phyloP scores from a whole-genome alignment of 208 protist species.

The Blechomonas ayalai region DNA sequence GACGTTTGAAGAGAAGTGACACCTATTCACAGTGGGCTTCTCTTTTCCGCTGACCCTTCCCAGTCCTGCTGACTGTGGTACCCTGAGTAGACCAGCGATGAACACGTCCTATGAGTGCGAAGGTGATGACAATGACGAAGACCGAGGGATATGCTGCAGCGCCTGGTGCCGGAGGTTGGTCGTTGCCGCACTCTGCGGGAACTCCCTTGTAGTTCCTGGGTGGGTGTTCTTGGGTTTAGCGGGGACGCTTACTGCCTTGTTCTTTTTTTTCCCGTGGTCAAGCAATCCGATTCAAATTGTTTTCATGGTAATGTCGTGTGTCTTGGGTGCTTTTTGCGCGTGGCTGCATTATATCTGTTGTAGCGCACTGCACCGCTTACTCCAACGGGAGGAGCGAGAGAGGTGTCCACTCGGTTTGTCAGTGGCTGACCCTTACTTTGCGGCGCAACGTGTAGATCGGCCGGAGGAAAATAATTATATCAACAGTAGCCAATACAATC shows the following conservation, averaged over 20 bases:
- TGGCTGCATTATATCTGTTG: conserved; percentile 23
- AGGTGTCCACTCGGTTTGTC: no score
- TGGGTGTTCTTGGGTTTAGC: conserved; percentile 14
- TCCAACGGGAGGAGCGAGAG: neutral
- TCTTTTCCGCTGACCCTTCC: no score
- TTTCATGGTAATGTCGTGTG: conserved; percentile 40
- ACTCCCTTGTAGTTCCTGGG: conserved; percentile 10
- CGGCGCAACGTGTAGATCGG: no score
- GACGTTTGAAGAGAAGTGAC: no score
- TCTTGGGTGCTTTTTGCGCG: conserved; percentile 31
- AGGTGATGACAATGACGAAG: neutral
- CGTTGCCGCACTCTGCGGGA: conserved; percentile 2
- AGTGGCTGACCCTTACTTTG: no score
- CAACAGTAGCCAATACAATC: no score
- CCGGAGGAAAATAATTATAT: no score
- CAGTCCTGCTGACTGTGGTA: no score
- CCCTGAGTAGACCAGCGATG: no score
- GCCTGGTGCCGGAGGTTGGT: neutral
- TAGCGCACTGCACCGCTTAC: neutral
- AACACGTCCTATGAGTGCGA: no score
- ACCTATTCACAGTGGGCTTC: no score
- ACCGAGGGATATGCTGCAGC: neutral
- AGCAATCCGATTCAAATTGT: conserved; percentile 48
- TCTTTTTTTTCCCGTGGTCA: conserved; percentile 75
- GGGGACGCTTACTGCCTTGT: conserved; percentile 39